Evolutionary conservation across 768 basidiomycete genomes (phyloP), one percentile per base, ranked within the genome.

Genomic region (Candolleomyces aberdarensis): DNA sequence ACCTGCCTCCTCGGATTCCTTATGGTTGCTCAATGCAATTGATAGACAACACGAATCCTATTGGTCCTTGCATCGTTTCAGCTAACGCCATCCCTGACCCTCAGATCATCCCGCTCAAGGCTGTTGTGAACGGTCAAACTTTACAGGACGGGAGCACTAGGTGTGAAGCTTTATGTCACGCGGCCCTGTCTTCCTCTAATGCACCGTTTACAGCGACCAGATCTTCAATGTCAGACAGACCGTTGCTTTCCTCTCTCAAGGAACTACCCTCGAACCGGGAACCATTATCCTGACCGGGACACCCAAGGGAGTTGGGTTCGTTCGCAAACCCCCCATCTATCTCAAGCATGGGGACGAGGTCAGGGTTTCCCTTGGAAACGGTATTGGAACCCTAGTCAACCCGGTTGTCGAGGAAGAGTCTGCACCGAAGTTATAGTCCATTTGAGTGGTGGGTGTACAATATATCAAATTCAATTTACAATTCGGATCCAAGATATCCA

Each of bases 231-330:
- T 94, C 39, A 84, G 85, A 49, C 82, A 88, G 69, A 91, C 91
- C 1, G 78, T 95, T 48, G 78, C 92, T 0, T 91, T 86, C 78
- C 84, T 95, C 49, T 92, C 91, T 0, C 90, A 93, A 68, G 91
- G 85, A 3, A 94, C 92, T 6, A 94, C 92, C 0, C 84, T 95
- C 19, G 85, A 85, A 65, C 87, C 90, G 0, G 92, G 93, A 0
- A 85, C 89, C 0, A 78, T 94, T 67, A 94, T 94, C 66, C 80
- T 94, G 65, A 95, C 93, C 1, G 88, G 89, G 5, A 91, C 89
- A 40, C 91, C 91, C 1, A 86, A 88, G 59, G 92, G 91, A 22
- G 90, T 93, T 14, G 93, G 93, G 2, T 93, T 88, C 65, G 86
- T 85, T 43, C 85, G 82, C 72, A 85, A 85, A 52, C 91, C 92